Evolutionary conservation across 139 green algal genomes (phyloP).

Genomic region (Axilococcus clingmanii): DNA sequence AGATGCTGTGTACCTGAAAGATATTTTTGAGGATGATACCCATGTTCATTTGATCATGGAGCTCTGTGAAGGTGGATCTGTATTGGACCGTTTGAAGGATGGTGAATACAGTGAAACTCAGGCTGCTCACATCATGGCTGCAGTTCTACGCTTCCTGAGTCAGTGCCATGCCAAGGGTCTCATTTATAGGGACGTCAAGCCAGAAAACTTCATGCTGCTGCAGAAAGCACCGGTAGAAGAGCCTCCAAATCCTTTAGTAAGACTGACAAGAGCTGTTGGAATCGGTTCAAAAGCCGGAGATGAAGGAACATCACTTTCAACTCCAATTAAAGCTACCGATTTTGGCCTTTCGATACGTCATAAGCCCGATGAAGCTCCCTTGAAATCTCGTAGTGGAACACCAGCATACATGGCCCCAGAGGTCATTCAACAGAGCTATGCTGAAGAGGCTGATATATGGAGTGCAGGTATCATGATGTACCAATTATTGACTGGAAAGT

Average conservation of each 20-base stretch:
- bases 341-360: conserved; percentile 84
- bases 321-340: conserved; percentile 73
- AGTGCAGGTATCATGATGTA: conserved; percentile 84
- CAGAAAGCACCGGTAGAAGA: conserved; percentile 17
- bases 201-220: conserved; percentile 88
- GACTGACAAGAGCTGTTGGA: not conserved
- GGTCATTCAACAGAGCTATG: conserved; percentile 77
- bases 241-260: not conserved
- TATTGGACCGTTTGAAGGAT: conserved; percentile 51
- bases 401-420: conserved; percentile 79
- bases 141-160: conserved; percentile 60
- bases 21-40: conserved; percentile 68
- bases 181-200: conserved; percentile 68
- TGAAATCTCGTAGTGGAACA: conserved; percentile 70
- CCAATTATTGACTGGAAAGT: conserved; percentile 78
- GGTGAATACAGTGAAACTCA: conserved; percentile 45
- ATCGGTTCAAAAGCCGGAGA: not conserved
- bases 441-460: conserved; percentile 73
- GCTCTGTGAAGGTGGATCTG: conserved; percentile 68
- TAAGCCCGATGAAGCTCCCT: conserved; percentile 49
- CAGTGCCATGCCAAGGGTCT: conserved; percentile 83
- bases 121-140: conserved; percentile 39
- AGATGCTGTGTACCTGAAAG: conserved; percentile 69
- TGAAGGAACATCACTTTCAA: conserved; percentile 21
- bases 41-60: conserved; percentile 84